Percentiles rank a stretch among this genome's conserved stretches.
Conservation (phyloP, 768 basidiomycete genomes). For the Exsudoporus frostii region DNA sequence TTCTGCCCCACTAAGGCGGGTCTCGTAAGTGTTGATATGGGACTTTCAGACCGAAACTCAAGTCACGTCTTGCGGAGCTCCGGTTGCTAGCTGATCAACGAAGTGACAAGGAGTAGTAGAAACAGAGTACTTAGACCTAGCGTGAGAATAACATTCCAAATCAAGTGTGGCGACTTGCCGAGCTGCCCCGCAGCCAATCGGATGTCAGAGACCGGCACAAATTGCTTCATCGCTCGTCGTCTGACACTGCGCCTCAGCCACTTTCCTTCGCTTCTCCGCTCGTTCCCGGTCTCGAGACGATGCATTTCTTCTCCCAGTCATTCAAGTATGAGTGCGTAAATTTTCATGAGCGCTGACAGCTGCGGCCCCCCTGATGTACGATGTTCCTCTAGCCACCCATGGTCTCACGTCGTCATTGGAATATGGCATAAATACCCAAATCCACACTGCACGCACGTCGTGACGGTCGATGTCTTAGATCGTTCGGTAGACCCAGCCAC, state of each 20-base stretch:
- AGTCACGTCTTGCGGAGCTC: slow-evolving; percentile 69
- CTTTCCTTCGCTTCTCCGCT: slow-evolving; percentile 16
- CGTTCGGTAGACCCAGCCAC: slow-evolving; percentile 78
- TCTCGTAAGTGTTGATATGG: neutral
- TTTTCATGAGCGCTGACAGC: neutral
- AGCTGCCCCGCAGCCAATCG: slow-evolving; percentile 28
- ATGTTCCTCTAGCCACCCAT: slow-evolving; percentile 62
- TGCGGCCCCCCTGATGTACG: slow-evolving; percentile 3
- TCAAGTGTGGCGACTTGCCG: slow-evolving; percentile 9
- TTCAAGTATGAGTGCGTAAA: slow-evolving; percentile 76
- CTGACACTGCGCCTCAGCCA: slow-evolving; percentile 13
- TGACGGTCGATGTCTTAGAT: slow-evolving; percentile 84
- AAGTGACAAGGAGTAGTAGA: neutral
- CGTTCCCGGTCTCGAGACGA: slow-evolving; percentile 34
- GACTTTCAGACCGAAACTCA: slow-evolving; percentile 70
- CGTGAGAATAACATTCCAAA: slow-evolving; percentile 8
- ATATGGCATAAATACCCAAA: slow-evolving; percentile 98
- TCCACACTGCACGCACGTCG: slow-evolving; percentile 84
- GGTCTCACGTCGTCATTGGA: slow-evolving; percentile 87
- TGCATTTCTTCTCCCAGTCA: slow-evolving; percentile 87
- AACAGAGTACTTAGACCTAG: too few relatives aligned
- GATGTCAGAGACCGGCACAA: slow-evolving; percentile 11
- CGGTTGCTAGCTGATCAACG: slow-evolving; percentile 35
- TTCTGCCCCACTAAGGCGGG: neutral
- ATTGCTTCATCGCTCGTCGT: slow-evolving; percentile 17